Base-by-base conservation (phyloP, 495 filamentous ascomycete species). In the Penicillium odoratum region DNA sequence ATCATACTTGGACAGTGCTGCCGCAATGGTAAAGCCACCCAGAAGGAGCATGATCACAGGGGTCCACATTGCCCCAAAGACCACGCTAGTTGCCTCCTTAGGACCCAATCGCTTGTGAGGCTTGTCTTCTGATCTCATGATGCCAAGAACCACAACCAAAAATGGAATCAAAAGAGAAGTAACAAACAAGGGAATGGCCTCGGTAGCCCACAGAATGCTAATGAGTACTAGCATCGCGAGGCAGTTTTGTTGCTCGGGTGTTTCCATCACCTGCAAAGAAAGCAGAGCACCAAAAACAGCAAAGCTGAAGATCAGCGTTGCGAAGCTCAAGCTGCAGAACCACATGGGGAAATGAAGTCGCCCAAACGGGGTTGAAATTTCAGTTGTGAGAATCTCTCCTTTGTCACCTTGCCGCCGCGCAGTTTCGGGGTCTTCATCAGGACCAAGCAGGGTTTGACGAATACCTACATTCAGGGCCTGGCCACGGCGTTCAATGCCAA, bases 21-120 rank as follows among this genome's bases (percentile, higher is more conserved):
- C 94, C 9, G 94, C 94, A 60, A 99, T 87, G 11, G 95, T 93
- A 65, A 99, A 99, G 8, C 94, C 94, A 61, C 94, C 94, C 18
- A 99, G 86, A 21, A 99, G 83, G 11, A 99, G 83, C 95, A 98
- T 98, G 60, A 99, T 99, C 33, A 98, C 94, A 0, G 95, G 92
- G 9, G 93, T 97, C 94, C 94, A 99, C 94, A 99, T 99, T 18
- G 94, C 86, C 30, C 90, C 77, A 63, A 98, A 97, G 36, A 97
- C 86, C 65, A 88, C 91, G 51, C 80, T 80, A 0, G 92, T 88
- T 5, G 94, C 92, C 28, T 83, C 80, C 62, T 90, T 89, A 1
- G 91, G 81, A 25, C 80, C 79, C 15, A 98, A 77, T 31, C 93
- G 85, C 30, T 73, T 62, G 63, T 92, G 78, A 0, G 88, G 88